Evolutionary conservation across 306 rosid species (phyloP).

Genomic region (Acacia melanoxylon): DNA sequence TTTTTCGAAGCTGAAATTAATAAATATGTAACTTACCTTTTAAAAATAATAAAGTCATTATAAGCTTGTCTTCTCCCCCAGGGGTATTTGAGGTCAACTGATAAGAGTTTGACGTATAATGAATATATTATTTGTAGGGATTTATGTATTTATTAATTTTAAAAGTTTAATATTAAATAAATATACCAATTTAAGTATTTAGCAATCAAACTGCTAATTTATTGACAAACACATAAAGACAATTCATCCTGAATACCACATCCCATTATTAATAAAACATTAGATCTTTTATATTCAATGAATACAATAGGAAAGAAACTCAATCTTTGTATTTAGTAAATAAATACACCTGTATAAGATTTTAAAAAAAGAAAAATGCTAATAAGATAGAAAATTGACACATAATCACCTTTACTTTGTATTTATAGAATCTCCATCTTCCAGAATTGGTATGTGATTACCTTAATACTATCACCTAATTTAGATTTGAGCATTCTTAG

Average conservation of each 20-base stretch:
- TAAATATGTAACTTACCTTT: background rate
- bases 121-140: background rate
- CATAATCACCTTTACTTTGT: background rate
- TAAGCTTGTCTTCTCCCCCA: background rate
- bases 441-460: background rate
- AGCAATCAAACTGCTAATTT: background rate
- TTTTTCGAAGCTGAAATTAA: background rate
- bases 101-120: background rate
- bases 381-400: background rate
- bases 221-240: background rate
- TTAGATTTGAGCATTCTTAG: background rate
- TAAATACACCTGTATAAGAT: background rate
- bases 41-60: background rate
- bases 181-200: background rate
- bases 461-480: background rate
- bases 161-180: background rate
- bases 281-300: background rate
- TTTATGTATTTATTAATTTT: background rate
- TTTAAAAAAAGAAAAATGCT: background rate
- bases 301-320: background rate
- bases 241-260: background rate
- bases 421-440: background rate
- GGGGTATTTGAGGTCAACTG: background rate
- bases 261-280: background rate
- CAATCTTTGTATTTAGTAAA: background rate